These are phyloP conservation scores for Dothistroma septosporum DNA, from an alignment of 2,329 filamentous ascomycete genomes.

Conservation along the genomic window DNA sequence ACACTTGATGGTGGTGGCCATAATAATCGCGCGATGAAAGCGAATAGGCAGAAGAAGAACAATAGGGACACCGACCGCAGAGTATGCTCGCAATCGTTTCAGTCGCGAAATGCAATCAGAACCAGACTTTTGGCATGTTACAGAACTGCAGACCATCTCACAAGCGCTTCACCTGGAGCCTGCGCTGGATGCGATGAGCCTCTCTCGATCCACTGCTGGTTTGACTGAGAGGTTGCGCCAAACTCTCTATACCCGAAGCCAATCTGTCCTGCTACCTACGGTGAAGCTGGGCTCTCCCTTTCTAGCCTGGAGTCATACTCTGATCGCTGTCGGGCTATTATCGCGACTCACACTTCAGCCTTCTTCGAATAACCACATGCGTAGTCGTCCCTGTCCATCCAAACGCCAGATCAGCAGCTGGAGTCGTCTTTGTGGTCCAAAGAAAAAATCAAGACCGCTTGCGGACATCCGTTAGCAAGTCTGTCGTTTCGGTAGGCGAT, in stretches of 20 bases:
- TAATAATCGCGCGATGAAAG: not conserved
- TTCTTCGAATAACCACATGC: not conserved
- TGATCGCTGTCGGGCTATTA: no score
- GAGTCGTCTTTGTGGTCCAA: not conserved
- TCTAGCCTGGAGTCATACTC: no score
- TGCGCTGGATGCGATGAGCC: no score
- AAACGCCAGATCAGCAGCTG: not conserved
- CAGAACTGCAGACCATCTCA: not conserved
- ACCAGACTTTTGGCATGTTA: not conserved
- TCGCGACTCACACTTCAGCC: no score
- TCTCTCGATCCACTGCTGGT: not conserved
- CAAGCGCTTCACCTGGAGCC: not conserved
- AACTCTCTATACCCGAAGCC: not conserved
- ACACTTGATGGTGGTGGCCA: not conserved
- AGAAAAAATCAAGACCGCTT: not conserved
- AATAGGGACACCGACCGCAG: not conserved
- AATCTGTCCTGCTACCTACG: not conserved
- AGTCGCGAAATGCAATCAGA: no score
- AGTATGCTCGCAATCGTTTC: not conserved
- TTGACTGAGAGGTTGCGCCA: not conserved
- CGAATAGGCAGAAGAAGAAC: not conserved
- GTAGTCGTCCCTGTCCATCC: not conserved
- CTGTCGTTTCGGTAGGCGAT: not conserved
- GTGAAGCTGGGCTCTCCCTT: no score
- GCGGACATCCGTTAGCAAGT: not conserved